Base-by-base conservation (phyloP, 371 early-diverging fungal genomes). In the Paraphysoderma sedebokerense region DNA sequence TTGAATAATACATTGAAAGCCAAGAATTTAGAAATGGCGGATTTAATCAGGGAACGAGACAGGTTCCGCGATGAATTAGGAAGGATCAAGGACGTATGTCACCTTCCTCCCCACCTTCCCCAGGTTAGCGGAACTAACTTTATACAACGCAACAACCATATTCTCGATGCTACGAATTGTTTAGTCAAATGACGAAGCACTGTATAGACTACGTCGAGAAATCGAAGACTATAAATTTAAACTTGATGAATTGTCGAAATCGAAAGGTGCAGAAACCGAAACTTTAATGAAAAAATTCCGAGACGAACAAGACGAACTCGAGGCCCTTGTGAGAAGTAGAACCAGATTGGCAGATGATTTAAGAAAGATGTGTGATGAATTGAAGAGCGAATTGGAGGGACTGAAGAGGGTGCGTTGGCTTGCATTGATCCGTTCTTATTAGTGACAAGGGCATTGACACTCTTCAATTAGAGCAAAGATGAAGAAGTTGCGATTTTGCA, bases 401-500 rank as follows among this genome's bases (percentile, higher is more conserved):
- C 27, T 1, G 36, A 38, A 19, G 42, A 44, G 46, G 27, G 8
- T 23, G 13, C 2, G 17, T 15, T 13, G 48, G 23, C n/a, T n/a
- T 30, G 15, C 12, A 30, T 23, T 2, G 32, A 19, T 5, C 37
- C 17, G n/a, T 24, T 20, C 42, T 9, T 45, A 45, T 8, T 35
- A 9, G 44, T 45, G 8, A 19, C 44, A 8, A 35, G 8, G n/a
- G 44, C 22, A n/a, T n/a, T n/a, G n/a, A 24, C 13, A 15, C 28
- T 13, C 35, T 20, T 31, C 13, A 13, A 26, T 7, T 35, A 27
- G n/a, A 26, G 56, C 8, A 89, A 86, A 60, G 87, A 90, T 50
- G 92, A 90, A 49, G 96, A 95, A 49, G 72, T 84, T 45, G 75
- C 79, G 5, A 82, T 91, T 1, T 66, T 90, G 26, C 89, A 91